Evolutionary conservation across 192 early-diverging fungal genomes (phyloP).

Genomic region (Umbelopsis ramanniana): DNA sequence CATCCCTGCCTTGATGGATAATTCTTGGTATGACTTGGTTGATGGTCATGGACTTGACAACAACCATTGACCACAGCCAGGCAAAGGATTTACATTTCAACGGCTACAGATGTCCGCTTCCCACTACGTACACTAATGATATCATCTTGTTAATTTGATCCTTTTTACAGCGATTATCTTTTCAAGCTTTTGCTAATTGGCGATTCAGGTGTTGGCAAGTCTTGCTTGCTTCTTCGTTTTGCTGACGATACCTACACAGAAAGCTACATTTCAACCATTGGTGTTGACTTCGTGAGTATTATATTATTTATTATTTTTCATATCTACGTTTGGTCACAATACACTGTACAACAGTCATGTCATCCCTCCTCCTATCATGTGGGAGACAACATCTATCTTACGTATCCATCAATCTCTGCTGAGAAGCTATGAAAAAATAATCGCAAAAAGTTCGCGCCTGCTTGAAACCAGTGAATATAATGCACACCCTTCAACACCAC

Average conservation of each 20-base stretch:
- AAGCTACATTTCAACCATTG: conserved; percentile 98
- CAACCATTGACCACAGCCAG: background rate
- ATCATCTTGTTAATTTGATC: conserved; percentile 19
- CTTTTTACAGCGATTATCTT: conserved; percentile 87
- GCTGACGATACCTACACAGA: conserved; percentile 99
- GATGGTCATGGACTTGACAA: background rate
- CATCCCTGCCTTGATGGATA: background rate
- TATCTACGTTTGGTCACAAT: too few species aligned
- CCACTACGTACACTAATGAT: conserved; percentile 9
- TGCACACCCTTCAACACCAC: too few species aligned
- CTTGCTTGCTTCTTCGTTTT: conserved; percentile 95
- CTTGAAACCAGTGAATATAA: too few species aligned
- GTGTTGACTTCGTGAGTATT: conserved; percentile 93
- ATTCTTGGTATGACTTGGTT: background rate
- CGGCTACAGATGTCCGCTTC: conserved; percentile 11
- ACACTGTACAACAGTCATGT: background rate
- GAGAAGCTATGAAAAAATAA: too few species aligned
- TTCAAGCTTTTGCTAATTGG: conserved; percentile 99
- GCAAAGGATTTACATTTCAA: background rate
- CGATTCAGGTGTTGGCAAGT: conserved; percentile 98
- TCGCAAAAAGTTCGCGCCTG: too few species aligned
- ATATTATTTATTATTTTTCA: background rate
- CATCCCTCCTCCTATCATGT: too few species aligned
- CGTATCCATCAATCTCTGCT: too few species aligned
- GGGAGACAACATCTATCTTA: too few species aligned